Evolutionary conservation across 352 stramenopile species (phyloP).

Genomic region (Aphanomyces cochlioides): DNA sequence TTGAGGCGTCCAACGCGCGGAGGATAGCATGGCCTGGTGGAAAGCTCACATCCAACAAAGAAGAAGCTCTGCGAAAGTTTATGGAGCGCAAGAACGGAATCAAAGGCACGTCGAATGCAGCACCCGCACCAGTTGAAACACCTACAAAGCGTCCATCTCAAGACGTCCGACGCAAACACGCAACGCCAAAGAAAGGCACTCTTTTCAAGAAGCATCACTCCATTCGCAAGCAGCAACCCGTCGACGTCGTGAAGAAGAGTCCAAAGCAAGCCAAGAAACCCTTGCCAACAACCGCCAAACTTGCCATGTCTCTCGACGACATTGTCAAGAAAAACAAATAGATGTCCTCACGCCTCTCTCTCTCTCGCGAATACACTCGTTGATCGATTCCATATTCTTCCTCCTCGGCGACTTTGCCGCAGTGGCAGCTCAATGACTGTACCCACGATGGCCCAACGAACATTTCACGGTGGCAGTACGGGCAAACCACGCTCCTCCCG

Average conservation of each 20-base stretch:
- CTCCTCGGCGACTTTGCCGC: too few species aligned
- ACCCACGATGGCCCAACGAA: too few species aligned
- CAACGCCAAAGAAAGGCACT: background rate
- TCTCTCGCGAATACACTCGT: too few species aligned
- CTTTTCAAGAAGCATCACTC: conserved; percentile 14
- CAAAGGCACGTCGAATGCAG: background rate
- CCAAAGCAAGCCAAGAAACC: background rate
- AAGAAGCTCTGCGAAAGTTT: conserved; percentile 82
- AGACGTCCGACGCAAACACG: background rate
- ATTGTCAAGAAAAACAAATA: conserved; percentile 29
- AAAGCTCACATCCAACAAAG: conserved; percentile 82
- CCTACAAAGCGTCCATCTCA: background rate
- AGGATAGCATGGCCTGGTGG: conserved; percentile 71
- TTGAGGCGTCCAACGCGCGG: background rate
- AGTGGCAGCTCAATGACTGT: too few species aligned
- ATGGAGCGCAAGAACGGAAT: conserved; percentile 58
- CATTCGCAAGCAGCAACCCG: conserved; percentile 2
- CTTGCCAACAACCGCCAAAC: conserved; percentile 19
- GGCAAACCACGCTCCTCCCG: too few species aligned
- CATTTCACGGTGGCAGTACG: too few species aligned
- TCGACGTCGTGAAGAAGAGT: background rate
- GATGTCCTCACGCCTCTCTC: background rate
- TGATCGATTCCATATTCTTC: too few species aligned
- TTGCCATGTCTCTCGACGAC: conserved; percentile 29
- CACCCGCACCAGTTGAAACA: background rate